Conservation (phyloP, 148 eudicot species). For the Rheum nobile region DNA sequence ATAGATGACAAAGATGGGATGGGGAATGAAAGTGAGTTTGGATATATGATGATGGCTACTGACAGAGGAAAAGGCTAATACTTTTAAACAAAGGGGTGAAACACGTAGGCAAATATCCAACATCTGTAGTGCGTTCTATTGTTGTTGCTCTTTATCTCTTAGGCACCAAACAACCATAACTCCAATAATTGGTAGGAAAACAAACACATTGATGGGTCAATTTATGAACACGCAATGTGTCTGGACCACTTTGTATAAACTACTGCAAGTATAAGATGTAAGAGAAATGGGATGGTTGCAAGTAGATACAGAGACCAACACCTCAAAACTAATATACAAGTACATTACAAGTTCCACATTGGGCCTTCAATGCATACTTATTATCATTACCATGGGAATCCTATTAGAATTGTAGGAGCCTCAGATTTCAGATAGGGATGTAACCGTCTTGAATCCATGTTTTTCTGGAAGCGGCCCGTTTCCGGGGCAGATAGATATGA, state of each 20-base stretch:
- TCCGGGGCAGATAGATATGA: constrained; percentile 74
- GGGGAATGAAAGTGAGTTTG: not conserved
- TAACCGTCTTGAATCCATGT: constrained; percentile 63
- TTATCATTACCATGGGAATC: not conserved
- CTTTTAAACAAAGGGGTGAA: not conserved
- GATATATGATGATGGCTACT: not conserved
- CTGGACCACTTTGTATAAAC: not conserved
- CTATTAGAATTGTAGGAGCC: not conserved
- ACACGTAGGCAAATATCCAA: not conserved
- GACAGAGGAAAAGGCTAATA: not conserved
- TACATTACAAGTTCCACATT: too few species aligned
- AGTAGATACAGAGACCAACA: not conserved
- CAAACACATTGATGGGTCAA: not conserved
- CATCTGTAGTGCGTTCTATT: not conserved
- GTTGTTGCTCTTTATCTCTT: not conserved
- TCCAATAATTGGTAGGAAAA: not conserved
- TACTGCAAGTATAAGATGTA: not conserved
- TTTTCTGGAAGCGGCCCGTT: constrained; percentile 77
- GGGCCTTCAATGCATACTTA: not conserved
- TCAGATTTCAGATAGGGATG: constrained; percentile 68
- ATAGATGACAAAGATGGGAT: not conserved
- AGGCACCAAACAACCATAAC: too few species aligned
- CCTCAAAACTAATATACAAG: not conserved
- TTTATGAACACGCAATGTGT: not conserved
- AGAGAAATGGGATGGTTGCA: not conserved